Conservation (phyloP, 1,284 basidiomycete species). For the Marasmius tenuissimus region DNA sequence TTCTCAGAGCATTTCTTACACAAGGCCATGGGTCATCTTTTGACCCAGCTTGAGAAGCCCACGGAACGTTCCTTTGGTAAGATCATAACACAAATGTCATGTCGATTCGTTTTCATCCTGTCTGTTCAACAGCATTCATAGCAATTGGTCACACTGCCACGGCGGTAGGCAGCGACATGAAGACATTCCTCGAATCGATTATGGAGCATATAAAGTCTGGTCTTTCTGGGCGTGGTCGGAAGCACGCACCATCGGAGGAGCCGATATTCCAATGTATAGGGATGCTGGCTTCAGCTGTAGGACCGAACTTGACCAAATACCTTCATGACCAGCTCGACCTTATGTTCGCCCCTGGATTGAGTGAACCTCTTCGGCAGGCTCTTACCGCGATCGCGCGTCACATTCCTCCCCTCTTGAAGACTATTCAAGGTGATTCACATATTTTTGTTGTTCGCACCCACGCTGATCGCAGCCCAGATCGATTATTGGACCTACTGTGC, state of each 20-base stretch:
- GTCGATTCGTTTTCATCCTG: slow-evolving; percentile 9
- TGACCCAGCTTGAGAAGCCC: slow-evolving; percentile 87
- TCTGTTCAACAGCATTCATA: slow-evolving; percentile 70
- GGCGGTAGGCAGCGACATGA: slow-evolving; percentile 93
- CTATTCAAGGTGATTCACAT: slow-evolving; percentile 79
- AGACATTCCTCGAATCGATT: slow-evolving; percentile 91
- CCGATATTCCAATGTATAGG: slow-evolving; percentile 98
- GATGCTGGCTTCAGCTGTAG: slow-evolving; percentile 94
- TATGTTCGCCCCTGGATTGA: slow-evolving; percentile 95
- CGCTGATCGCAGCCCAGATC: slow-evolving; percentile 50
- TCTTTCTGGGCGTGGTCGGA: slow-evolving; percentile 47
- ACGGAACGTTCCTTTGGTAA: slow-evolving; percentile 87
- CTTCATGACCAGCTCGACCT: slow-evolving; percentile 96
- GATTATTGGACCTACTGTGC: slow-evolving; percentile 83
- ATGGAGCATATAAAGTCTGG: slow-evolving; percentile 91
- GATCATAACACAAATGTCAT: slow-evolving; percentile 11
- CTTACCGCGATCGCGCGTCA: slow-evolving; percentile 85
- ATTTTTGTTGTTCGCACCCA: slow-evolving; percentile 3
- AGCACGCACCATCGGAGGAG: slow-evolving; percentile 91
- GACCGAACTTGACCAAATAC: slow-evolving; percentile 93
- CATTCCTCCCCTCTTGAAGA: slow-evolving; percentile 89
- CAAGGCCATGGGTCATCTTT: slow-evolving; percentile 88
- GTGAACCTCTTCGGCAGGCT: slow-evolving; percentile 86
- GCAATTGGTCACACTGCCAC: slow-evolving; percentile 95
- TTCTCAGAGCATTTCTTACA: slow-evolving; percentile 90